Conservation (phyloP, 441 rosid species). For the Bruguiera hainesii region DNA sequence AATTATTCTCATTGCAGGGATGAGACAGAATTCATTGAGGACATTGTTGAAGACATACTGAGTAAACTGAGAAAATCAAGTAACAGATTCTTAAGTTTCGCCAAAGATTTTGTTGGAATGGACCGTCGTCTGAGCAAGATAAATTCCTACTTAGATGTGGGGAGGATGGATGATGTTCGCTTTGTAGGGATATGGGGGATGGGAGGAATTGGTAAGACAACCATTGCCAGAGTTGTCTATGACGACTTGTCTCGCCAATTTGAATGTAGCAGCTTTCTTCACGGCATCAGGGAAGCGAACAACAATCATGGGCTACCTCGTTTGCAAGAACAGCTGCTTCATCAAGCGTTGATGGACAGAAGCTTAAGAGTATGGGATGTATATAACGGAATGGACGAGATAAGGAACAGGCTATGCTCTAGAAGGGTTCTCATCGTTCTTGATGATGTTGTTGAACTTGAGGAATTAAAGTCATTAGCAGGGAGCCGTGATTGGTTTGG, state of each 20-base stretch:
- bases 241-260: too few relatives aligned
- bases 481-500: background rate
- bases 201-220: too few relatives aligned
- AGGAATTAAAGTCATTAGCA: conserved; percentile 12
- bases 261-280: too few relatives aligned
- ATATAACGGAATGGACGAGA: conserved; percentile 3
- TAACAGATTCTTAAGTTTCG: conserved; percentile 7
- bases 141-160: too few relatives aligned
- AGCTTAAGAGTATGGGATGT: background rate
- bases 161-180: too few relatives aligned
- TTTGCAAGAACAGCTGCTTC: background rate
- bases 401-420: background rate
- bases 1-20: conserved; percentile 5
- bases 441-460: conserved; percentile 15
- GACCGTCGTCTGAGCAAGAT: background rate
- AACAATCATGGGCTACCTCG: too few relatives aligned
- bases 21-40: conserved; percentile 18
- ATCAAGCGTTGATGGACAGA: background rate
- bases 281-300: too few relatives aligned
- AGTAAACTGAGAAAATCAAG: conserved; percentile 13
- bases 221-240: too few relatives aligned
- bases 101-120: conserved; percentile 11
- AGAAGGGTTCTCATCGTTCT: conserved; percentile 11
- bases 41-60: conserved; percentile 16
- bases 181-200: too few relatives aligned